Evolutionary conservation across 108 stramenopile species (phyloP).

Genomic region (Stephanodiscus minutulus): DNA sequence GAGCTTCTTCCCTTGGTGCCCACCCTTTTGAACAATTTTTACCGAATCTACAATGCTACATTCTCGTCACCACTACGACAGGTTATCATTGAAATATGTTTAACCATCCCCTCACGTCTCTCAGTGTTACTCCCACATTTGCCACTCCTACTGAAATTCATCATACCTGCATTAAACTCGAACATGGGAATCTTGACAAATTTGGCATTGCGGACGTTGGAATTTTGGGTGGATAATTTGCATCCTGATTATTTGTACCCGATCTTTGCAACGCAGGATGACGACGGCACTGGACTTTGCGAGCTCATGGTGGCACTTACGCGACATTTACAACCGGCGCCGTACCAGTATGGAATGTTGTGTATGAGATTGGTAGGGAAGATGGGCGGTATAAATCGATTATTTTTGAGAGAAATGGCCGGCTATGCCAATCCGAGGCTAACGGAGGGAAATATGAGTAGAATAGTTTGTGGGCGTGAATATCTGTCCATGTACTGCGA

Average conservation of each 20-base stretch:
- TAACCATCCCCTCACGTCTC: constrained; percentile 91
- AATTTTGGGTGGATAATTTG: constrained; percentile 97
- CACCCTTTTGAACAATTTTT: constrained; percentile 78
- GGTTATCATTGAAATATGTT: constrained; percentile 83
- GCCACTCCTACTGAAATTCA: constrained; percentile 85
- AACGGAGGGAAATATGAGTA: constrained; percentile 6
- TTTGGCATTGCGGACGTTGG: constrained; percentile 83
- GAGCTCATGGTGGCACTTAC: constrained; percentile 85
- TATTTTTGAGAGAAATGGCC: constrained; percentile 77
- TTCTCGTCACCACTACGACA: constrained; percentile 47
- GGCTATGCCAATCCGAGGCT: constrained; percentile 1
- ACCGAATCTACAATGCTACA: constrained; percentile 63
- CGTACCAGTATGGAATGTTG: constrained; percentile 92
- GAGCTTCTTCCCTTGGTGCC: constrained; percentile 84
- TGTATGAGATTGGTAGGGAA: constrained; percentile 93
- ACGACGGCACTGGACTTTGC: constrained; percentile 43
- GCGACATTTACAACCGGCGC: constrained; percentile 87
- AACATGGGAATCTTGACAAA: constrained; percentile 84
- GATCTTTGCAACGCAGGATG: constrained; percentile 59
- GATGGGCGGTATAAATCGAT: constrained; percentile 92
- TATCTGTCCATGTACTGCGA: constrained; percentile 30
- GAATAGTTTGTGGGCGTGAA: constrained; percentile 9
- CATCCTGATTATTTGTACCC: constrained; percentile 88
- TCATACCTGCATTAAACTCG: constrained; percentile 84
- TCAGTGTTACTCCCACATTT: constrained; percentile 92